phyloP scores from a whole-genome alignment of 2,329 filamentous ascomycete genomes.

The Blastomyces gilchristii region DNA sequence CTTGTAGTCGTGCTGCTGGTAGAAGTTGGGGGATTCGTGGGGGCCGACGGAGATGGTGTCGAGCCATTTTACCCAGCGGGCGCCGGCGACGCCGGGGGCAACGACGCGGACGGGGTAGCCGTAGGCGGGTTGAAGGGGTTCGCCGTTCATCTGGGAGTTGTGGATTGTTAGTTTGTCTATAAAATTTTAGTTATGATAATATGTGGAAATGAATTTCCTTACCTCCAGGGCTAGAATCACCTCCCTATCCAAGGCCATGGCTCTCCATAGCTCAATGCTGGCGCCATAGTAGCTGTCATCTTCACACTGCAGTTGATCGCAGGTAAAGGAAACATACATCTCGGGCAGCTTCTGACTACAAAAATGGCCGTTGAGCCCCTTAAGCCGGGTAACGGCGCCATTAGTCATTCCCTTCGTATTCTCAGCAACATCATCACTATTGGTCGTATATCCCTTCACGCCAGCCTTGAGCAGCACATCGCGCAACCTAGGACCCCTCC shows the following conservation, averaged over 20 bases:
- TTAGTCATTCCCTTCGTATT: no score
- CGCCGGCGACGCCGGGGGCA: slow-evolving; percentile 45
- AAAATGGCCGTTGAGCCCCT: not conserved
- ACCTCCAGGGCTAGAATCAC: slow-evolving; percentile 42
- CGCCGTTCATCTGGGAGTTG: slow-evolving; percentile 41
- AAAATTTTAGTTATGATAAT: not conserved
- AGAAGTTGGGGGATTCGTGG: slow-evolving; percentile 44
- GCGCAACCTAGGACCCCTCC: slow-evolving; percentile 44
- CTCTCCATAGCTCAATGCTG: slow-evolving; percentile 42
- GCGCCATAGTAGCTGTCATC: slow-evolving; percentile 51
- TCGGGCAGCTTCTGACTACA: slow-evolving; percentile 16
- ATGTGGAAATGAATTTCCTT: slow-evolving; percentile 9
- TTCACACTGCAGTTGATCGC: slow-evolving; percentile 42
- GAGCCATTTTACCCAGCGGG: slow-evolving; percentile 48
- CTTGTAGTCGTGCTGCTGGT: slow-evolving; percentile 52
- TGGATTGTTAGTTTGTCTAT: not conserved
- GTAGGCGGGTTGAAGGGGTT: slow-evolving; percentile 39
- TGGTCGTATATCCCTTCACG: slow-evolving; percentile 18
- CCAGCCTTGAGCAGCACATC: slow-evolving; percentile 44
- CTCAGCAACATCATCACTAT: no score
- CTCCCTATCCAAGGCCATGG: slow-evolving; percentile 35
- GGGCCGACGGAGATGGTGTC: slow-evolving; percentile 44
- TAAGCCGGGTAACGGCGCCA: no score
- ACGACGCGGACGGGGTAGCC: slow-evolving; percentile 45
- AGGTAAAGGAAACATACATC: slow-evolving; percentile 48